Evolutionary conservation across 2,329 filamentous ascomycete genomes (phyloP), one percentile per base, ranked within the genome.

Genomic region (Teratosphaeria destructans): DNA sequence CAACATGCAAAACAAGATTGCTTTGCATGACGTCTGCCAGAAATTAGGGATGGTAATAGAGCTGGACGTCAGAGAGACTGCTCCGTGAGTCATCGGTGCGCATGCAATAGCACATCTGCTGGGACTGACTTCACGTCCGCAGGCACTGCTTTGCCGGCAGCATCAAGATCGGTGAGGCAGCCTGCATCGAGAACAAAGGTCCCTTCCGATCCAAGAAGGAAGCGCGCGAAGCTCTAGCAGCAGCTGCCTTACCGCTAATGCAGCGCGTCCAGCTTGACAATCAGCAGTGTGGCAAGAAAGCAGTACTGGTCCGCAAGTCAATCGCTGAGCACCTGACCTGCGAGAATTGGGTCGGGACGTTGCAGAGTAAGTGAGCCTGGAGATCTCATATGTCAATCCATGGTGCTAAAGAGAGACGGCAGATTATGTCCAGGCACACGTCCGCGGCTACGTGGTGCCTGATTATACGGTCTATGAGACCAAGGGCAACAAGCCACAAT

Each of bases 201-300:
- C 53, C 56, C 2, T 64, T 57, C 47, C 19, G 56, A 14, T 57
- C 56, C 16, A 64, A 64, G 56, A 62, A 54, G 60, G 73, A 75
- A 56, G 76, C 74, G 0, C 77, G 75, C 59, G 76, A 78, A 59
- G 71, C 67, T 1, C 56, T 74, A 26, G 72, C 71, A 52, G 69
- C 70, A 64, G 63, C 60, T n/a, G 74, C 67, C 2, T 43, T 75
- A 5, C 61, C 60, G 2, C 55, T 69, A 3, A 54, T 77, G 5
- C 64, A 67, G 27, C 23, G 16, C 23, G 16, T 37, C 55, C 55
- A 71, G 49, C 37, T 75, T 6, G 65, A 66, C 7, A 56, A 71
- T 47, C 19, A 59, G 66, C 47, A 68, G 29, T 27, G 65, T 62
- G 62, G 66, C 66, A 57, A 60, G 56, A 5, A 73, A 70, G 59